Evolutionary conservation across 352 stramenopile genomes (phyloP).

Genomic region (Pseudoperonospora humuli): DNA sequence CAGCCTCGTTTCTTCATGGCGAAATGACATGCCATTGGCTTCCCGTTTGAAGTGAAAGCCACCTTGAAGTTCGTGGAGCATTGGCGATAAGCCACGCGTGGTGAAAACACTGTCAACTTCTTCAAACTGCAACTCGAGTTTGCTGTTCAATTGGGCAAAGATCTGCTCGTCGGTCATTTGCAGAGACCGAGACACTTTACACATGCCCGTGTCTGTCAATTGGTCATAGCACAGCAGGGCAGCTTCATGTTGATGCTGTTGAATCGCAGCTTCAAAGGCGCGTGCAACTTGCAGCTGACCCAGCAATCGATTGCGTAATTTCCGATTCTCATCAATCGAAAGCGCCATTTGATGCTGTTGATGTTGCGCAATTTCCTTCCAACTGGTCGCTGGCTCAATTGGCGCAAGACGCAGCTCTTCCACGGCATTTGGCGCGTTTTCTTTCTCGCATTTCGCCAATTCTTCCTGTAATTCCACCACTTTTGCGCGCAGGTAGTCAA

Average conservation of each 20-base stretch:
- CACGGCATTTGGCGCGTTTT: not conserved
- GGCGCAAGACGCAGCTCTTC: not conserved
- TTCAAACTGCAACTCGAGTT: constrained; percentile 8
- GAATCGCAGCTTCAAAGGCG: constrained; percentile 20
- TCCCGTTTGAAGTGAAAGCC: constrained; percentile 22
- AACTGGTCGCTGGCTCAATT: constrained; percentile 1
- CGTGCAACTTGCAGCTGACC: constrained; percentile 18
- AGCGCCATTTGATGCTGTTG: constrained; percentile 13
- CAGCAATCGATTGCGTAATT: constrained; percentile 14
- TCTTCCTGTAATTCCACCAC: constrained; percentile 20
- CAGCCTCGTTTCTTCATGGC: constrained; percentile 17
- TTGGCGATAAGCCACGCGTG: constrained; percentile 13
- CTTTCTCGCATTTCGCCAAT: constrained; percentile 6
- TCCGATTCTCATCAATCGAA: constrained; percentile 15
- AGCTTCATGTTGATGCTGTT: constrained; percentile 12
- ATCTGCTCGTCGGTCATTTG: constrained; percentile 8
- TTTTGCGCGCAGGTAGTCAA: constrained; percentile 23
- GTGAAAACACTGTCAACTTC: constrained; percentile 13
- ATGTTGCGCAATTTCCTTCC: constrained; percentile 13
- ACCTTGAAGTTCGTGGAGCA: constrained; percentile 6
- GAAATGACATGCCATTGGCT: constrained; percentile 14
- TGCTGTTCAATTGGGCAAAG: constrained; percentile 16
- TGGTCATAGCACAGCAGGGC: not conserved
- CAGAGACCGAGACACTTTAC: not conserved
- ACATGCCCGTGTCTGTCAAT: not conserved